Evolutionary conservation across 164 flowering plant genomes (phyloP).

Genomic region (Macadamia integrifolia): DNA sequence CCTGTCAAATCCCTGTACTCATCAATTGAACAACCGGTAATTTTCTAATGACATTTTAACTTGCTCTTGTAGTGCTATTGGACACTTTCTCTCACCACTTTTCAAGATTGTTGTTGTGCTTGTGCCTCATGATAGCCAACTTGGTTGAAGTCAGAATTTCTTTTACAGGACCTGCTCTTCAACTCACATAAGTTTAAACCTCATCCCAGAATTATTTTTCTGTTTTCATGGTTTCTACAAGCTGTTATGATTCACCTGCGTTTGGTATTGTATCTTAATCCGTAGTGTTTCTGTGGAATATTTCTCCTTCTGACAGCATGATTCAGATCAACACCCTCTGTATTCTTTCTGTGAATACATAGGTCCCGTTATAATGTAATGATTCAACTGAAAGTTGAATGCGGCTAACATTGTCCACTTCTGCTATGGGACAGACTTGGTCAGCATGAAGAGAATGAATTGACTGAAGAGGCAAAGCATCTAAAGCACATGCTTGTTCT

Average conservation of each 20-base stretch:
- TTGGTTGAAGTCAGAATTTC: background rate
- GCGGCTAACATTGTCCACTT: background rate
- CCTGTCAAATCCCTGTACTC: constrained; percentile 15
- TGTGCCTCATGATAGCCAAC: background rate
- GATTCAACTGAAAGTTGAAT: background rate
- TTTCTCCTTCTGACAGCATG: background rate
- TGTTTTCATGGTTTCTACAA: background rate
- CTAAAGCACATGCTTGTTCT: constrained; percentile 17
- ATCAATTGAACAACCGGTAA: constrained; percentile 26
- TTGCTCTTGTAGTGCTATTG: background rate
- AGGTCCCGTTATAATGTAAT: too few relatives aligned
- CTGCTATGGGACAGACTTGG: constrained; percentile 18
- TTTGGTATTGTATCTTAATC: background rate
- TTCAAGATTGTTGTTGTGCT: background rate
- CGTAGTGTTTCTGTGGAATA: background rate
- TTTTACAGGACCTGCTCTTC: background rate
- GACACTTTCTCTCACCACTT: background rate
- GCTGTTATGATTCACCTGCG: background rate
- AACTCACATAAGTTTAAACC: background rate
- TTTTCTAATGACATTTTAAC: background rate
- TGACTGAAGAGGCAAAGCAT: constrained; percentile 22
- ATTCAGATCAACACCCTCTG: background rate
- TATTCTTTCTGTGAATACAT: background rate
- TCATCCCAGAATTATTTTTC: background rate
- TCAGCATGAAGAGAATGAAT: constrained; percentile 13